A percentile compares a stretch with the other conserved stretches of the same genome.
phyloP scores from a whole-genome alignment of 2,329 filamentous ascomycete species.

The Verticillium nonalfalfae region DNA sequence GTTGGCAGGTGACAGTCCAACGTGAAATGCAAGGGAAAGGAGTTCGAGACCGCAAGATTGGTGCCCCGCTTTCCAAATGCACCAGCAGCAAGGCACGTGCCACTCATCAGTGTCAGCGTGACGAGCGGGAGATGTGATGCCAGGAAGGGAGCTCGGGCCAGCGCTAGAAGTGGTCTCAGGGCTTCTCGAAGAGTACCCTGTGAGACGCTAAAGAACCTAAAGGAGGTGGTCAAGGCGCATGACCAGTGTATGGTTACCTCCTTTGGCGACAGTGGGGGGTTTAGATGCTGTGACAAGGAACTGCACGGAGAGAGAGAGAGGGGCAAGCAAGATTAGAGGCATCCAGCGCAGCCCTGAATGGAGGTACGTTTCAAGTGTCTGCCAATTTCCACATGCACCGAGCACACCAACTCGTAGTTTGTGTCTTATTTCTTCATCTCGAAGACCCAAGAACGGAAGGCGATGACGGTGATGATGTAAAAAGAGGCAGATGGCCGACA shows the following conservation, averaged over 20 bases:
- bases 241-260: not conserved
- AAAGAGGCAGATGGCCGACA: not conserved
- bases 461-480: not conserved
- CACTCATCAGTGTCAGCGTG: not conserved
- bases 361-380: not conserved
- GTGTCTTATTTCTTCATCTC: not conserved
- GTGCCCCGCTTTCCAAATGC: not conserved
- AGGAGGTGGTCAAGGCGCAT: not conserved
- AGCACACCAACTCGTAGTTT: not conserved
- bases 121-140: not conserved
- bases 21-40: not conserved
- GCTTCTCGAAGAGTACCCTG: not conserved
- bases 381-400: not conserved
- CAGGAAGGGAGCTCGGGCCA: not conserved
- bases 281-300: not conserved
- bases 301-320: not conserved
- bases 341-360: not conserved
- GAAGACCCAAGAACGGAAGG: not conserved
- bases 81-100: not conserved
- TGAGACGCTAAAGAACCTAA: not conserved
- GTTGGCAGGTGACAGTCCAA: not conserved
- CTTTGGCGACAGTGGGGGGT: not conserved
- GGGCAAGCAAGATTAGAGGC: not conserved
- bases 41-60: not conserved
- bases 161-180: slow-evolving; percentile 1